These are phyloP conservation scores for Ajuga reptans DNA, from an alignment of 305 asterid species.

Conservation along the genomic window DNA sequence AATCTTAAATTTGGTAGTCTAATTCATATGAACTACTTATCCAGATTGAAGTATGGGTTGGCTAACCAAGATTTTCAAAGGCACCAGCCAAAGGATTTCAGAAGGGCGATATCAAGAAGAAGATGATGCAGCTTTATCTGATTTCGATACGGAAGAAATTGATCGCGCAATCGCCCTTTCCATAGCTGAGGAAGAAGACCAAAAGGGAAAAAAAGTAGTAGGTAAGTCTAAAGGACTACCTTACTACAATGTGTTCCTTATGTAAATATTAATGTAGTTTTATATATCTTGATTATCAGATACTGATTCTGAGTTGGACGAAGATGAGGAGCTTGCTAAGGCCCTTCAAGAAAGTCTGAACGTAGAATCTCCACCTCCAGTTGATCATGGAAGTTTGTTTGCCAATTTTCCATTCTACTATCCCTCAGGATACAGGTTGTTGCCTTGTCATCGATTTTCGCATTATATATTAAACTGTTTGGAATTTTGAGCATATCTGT, in stretches of 20 bases:
- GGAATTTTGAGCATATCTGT: background rate
- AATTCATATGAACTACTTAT: background rate
- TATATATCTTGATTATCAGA: constrained; percentile 37
- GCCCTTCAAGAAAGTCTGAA: constrained; percentile 68
- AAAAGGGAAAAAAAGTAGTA: constrained; percentile 55
- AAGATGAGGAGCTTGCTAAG: constrained; percentile 66
- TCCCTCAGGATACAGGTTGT: constrained; percentile 47
- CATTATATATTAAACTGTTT: too few relatives aligned
- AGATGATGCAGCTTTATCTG: constrained; percentile 39
- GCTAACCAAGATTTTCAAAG: constrained; percentile 70
- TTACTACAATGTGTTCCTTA: too few relatives aligned
- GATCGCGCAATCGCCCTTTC: constrained; percentile 75
- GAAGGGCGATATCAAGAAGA: constrained; percentile 48
- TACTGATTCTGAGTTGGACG: constrained; percentile 39
- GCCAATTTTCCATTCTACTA: constrained; percentile 35
- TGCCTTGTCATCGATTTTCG: background rate
- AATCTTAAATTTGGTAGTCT: background rate
- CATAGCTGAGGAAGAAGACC: constrained; percentile 48
- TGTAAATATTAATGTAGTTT: too few relatives aligned
- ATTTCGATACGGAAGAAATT: constrained; percentile 62
- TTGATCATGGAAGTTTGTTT: constrained; percentile 38
- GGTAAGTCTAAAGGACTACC: constrained; percentile 45
- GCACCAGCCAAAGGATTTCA: constrained; percentile 51
- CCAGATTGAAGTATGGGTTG: constrained; percentile 48
- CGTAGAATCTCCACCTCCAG: constrained; percentile 37